Evolutionary conservation across 371 early-diverging fungal genomes (phyloP), one percentile per base, ranked within the genome.

Genomic region (Mortierella sp.): DNA sequence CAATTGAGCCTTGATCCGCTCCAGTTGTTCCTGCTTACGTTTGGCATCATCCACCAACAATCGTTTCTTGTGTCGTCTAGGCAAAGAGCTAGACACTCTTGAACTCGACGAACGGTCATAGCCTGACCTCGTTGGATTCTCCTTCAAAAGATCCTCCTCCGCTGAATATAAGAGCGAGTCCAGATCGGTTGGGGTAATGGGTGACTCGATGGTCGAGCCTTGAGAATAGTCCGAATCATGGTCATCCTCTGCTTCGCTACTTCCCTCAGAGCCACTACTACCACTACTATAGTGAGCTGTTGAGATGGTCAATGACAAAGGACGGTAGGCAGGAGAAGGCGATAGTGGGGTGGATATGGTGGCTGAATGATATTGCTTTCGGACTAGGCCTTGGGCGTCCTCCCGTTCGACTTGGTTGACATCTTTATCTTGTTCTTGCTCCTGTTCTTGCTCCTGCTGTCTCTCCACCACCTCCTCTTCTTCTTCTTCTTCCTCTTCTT

Each of bases 11-110:
- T 63, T 70, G 64, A 75, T 67, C 46, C 59, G 62, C 18, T 70
- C 76, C 44, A 75, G 43, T 29, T 75, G 75, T 29, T 75, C 75
- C 25, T 70, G 67, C 19, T 75, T 75, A 14, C 75, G 70, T 56
- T 70, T 52, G 0, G 66, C 66, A 23, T 75, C 75, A 21, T 75
- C 75, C 23, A 75, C 70, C 6, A 66, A 59, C 21, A 57, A 21
- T 43, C 58, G 66, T 1, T 65, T 60, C 14, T 46, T 67, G 23
- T 50, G 66, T 4, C 58, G 46, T 9, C 9, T 37, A 9, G 37
- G 37, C 37, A 37, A 5, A 9, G 37, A 37, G 3, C 2, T 14
- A 53, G 21, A 26, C 21, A 21, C 23, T 23, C 48, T 23, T 16
- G 66, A 14, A 29, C 4, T n/a, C 44, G 46, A 37, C 37, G 37